Percentiles rank a stretch among this genome's conserved stretches.
phyloP scores from a whole-genome alignment of 768 basidiomycete species.

The Suillus hirtellus region DNA sequence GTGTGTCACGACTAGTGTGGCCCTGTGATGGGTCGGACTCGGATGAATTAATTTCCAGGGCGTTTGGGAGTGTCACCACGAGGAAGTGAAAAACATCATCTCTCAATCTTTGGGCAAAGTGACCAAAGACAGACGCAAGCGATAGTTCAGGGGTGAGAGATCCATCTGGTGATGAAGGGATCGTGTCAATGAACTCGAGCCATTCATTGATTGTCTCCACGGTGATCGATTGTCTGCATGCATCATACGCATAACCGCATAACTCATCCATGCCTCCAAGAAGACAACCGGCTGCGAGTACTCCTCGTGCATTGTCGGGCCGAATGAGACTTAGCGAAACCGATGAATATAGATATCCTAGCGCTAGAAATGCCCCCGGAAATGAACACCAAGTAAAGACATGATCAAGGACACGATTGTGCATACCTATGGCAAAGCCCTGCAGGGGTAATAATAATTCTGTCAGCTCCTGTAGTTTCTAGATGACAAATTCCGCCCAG shows the following conservation, averaged over 20 bases:
- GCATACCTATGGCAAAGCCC: conserved; percentile 76
- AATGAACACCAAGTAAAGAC: conserved; percentile 21
- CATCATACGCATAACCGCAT: conserved; percentile 74
- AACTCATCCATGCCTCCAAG: conserved; percentile 89
- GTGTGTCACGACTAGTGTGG: conserved; percentile 58
- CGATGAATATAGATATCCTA: conserved; percentile 80
- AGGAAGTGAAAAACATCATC: conserved; percentile 82
- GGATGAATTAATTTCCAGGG: conserved; percentile 53
- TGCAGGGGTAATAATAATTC: conserved; percentile 31
- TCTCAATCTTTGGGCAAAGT: conserved; percentile 71
- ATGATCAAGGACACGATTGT: conserved; percentile 11
- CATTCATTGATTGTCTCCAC: conserved; percentile 74
- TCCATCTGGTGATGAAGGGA: conserved; percentile 51
- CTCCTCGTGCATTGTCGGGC: conserved; percentile 79
- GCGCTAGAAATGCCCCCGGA: conserved; percentile 43
- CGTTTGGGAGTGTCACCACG: conserved; percentile 68
- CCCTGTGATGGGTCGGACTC: conserved; percentile 38
- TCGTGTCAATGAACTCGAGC: conserved; percentile 72
- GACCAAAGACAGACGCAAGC: conserved; percentile 66
- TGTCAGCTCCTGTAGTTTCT: conserved; percentile 10
- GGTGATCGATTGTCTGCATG: conserved; percentile 74
- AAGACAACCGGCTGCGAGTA: conserved; percentile 82
- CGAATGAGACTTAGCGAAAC: conserved; percentile 67
- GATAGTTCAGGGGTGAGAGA: conserved; percentile 43
- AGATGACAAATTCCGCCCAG: conserved; percentile 20